phyloP scores from a whole-genome alignment of 768 basidiomycete species.

The Gautieria morchelliformis region DNA sequence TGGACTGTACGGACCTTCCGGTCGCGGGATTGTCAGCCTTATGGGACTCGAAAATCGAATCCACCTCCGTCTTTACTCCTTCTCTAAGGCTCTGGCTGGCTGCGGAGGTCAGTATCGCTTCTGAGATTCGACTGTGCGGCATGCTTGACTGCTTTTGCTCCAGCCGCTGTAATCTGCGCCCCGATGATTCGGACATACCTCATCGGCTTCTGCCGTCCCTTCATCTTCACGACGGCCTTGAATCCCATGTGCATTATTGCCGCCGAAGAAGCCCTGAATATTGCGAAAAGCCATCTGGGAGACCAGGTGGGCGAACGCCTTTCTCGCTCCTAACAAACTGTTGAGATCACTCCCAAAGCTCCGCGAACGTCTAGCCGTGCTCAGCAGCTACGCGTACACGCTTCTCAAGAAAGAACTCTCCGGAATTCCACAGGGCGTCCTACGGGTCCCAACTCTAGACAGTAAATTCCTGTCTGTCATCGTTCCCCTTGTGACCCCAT shows the following conservation, averaged over 20 bases:
- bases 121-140: background rate
- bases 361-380: no score
- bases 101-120: background rate
- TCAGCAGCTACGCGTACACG: no score
- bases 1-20: constrained; percentile 20
- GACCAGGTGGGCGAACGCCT: no score
- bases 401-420: no score
- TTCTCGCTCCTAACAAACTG: no score
- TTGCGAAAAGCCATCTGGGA: no score
- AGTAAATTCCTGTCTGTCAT: background rate
- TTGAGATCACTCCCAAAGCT: no score
- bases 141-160: background rate
- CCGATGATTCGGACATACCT: background rate
- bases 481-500: background rate
- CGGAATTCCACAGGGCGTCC: no score
- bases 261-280: no score
- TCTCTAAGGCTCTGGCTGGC: background rate
- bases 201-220: background rate
- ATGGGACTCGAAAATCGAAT: background rate
- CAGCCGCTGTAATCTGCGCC: background rate
- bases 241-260: no score
- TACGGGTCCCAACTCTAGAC: no score
- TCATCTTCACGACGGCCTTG: background rate
- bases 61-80: background rate
- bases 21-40: constrained; percentile 10